phyloP scores from a whole-genome alignment of 805 yeast genomes.

The Starmerella bombi region DNA sequence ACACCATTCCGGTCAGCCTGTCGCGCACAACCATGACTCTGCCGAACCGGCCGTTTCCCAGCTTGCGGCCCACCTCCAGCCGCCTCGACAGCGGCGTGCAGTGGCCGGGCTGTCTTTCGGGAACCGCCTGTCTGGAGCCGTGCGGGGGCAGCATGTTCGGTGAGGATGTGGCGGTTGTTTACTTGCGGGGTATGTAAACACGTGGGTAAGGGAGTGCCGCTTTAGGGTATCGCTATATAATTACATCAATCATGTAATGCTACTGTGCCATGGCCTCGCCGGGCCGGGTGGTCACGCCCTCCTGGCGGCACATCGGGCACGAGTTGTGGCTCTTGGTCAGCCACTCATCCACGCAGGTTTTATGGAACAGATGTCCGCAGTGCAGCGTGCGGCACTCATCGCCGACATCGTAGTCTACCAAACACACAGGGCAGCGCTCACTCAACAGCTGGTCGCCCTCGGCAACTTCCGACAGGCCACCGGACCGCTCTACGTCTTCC shows the following conservation, averaged over 20 bases:
- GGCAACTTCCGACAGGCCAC: conserved; percentile 27
- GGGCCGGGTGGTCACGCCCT: conserved; percentile 10
- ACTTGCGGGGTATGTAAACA: too few species aligned
- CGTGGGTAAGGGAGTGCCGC: background rate
- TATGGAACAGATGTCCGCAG: conserved; percentile 44
- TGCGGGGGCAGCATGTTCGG: too few species aligned
- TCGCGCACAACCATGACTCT: conserved; percentile 81
- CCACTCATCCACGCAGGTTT: conserved; percentile 48
- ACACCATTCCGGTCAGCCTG: conserved; percentile 56
- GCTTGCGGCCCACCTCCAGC: conserved; percentile 46
- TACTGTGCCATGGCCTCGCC: too few species aligned
- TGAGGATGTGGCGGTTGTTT: too few species aligned
- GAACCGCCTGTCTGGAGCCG: too few species aligned
- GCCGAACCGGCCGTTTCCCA: conserved; percentile 92
- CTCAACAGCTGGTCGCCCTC: conserved; percentile 14
- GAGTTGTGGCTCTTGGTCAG: conserved; percentile 39
- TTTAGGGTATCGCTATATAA: background rate
- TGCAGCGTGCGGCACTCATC: conserved; percentile 37
- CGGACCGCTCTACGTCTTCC: conserved; percentile 32
- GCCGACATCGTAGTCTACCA: conserved; percentile 35
- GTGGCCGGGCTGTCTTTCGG: too few species aligned
- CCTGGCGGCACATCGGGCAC: conserved; percentile 44
- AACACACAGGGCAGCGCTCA: conserved; percentile 34
- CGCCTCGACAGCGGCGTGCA: too few species aligned
- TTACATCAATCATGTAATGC: background rate